Conservation (phyloP, 2,329 filamentous ascomycete species). For the Fusarium concolor region DNA sequence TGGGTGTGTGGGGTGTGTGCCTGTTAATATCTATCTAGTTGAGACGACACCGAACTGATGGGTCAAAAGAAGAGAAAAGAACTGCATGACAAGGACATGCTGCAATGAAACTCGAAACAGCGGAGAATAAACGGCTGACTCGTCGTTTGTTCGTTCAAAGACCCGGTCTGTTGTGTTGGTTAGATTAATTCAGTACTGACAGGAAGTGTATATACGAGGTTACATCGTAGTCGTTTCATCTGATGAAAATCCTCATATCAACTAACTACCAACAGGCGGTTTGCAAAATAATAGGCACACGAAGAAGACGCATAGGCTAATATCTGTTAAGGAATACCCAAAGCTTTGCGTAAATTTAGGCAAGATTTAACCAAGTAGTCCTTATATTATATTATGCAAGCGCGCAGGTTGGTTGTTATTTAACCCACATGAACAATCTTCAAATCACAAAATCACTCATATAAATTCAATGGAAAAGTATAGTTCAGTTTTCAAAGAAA, state of each 20-base stretch:
- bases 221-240: slow-evolving; percentile 1
- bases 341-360: too few relatives aligned
- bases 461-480: background rate
- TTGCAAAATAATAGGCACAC: too few relatives aligned
- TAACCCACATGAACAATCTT: too few relatives aligned
- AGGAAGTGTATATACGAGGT: background rate
- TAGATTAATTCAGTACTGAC: background rate
- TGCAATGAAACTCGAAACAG: background rate
- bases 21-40: background rate
- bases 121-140: background rate
- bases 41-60: slow-evolving; percentile 4
- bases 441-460: background rate
- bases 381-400: too few relatives aligned
- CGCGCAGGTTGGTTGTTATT: too few relatives aligned
- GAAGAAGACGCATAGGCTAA: too few relatives aligned
- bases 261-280: background rate
- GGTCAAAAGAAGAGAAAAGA: background rate
- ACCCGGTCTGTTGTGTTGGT: background rate
- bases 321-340: too few relatives aligned
- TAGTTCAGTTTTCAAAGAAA: background rate
- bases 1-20: background rate
- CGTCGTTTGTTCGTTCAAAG: background rate
- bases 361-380: too few relatives aligned
- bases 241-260: background rate
- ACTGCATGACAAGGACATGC: slow-evolving; percentile 9